phyloP scores from a whole-genome alignment of 768 basidiomycete species.

The Collybia sp. region DNA sequence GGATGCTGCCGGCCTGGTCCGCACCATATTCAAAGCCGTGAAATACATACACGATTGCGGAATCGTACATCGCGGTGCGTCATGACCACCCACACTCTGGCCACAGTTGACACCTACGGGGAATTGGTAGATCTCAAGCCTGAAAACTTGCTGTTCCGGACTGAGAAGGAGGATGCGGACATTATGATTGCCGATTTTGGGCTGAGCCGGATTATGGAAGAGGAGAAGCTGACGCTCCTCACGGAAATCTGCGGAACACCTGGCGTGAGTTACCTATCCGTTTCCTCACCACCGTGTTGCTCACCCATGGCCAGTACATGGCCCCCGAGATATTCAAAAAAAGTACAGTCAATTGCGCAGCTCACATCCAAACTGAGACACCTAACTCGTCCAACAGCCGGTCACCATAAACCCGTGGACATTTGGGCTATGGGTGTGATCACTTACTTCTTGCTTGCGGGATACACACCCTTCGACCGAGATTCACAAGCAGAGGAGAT shows the following conservation, averaged over 20 bases:
- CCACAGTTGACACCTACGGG: neutral
- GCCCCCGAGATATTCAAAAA: conserved; percentile 96
- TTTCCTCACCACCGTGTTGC: conserved; percentile 8
- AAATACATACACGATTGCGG: conserved; percentile 88
- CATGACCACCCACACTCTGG: neutral
- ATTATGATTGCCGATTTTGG: conserved; percentile 99
- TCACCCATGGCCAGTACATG: conserved; percentile 58
- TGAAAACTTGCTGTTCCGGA: conserved; percentile 95
- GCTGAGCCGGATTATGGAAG: conserved; percentile 85
- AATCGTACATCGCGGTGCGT: conserved; percentile 85
- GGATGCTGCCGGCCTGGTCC: conserved; percentile 85
- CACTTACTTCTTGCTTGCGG: conserved; percentile 88
- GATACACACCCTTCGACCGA: conserved; percentile 96
- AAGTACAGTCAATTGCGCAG: conserved; percentile 37
- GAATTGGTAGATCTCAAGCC: conserved; percentile 78
- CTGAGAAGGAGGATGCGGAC: conserved; percentile 83
- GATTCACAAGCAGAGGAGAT: conserved; percentile 87
- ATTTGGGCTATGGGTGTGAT: conserved; percentile 99
- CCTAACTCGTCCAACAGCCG: conserved; percentile 40
- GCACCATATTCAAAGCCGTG: conserved; percentile 83
- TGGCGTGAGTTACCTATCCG: conserved; percentile 46
- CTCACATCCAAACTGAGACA: neutral
- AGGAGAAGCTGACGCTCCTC: conserved; percentile 79
- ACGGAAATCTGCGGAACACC: conserved; percentile 97
- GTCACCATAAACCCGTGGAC: conserved; percentile 93